Conservation (phyloP, 2,329 filamentous ascomycete species). For the Amylocarpus encephaloides region DNA sequence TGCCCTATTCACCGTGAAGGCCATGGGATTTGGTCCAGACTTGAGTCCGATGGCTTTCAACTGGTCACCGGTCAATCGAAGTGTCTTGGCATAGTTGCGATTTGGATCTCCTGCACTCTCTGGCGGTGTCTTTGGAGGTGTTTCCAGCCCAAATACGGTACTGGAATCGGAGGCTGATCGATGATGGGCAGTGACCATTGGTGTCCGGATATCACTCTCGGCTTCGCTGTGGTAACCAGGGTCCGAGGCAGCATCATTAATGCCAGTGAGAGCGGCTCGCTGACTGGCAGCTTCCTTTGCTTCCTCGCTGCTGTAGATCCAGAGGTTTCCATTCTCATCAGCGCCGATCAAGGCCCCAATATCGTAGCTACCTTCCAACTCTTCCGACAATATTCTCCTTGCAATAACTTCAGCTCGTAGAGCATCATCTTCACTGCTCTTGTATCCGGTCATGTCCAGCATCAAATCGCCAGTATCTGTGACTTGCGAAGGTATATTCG, state of each 20-base stretch:
- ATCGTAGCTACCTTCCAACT: constrained; percentile 91
- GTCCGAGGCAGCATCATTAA: constrained; percentile 72
- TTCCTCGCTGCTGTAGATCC: constrained; percentile 98
- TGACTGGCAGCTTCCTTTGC: constrained; percentile 84
- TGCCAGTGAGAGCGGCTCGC: constrained; percentile 45
- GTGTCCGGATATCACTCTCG: constrained; percentile 51
- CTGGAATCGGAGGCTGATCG: constrained; percentile 59
- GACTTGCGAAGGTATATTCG: constrained; percentile 89
- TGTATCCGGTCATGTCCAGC: constrained; percentile 97
- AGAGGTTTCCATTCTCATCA: constrained; percentile 93
- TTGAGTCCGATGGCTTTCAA: constrained; percentile 78
- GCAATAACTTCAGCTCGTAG: constrained; percentile 89
- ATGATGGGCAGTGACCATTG: constrained; percentile 44
- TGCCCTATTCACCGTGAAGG: constrained; percentile 91
- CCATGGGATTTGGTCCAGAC: constrained; percentile 84
- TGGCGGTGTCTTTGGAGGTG: constrained; percentile 64
- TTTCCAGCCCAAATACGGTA: constrained; percentile 43
- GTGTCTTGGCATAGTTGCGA: constrained; percentile 91
- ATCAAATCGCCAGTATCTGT: constrained; percentile 91
- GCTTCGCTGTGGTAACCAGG: constrained; percentile 94
- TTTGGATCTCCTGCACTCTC: constrained; percentile 61
- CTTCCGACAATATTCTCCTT: constrained; percentile 84
- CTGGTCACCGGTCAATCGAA: constrained; percentile 91
- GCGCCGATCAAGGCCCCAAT: constrained; percentile 93
- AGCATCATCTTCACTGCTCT: constrained; percentile 87